Percentiles rank a stretch among this genome's conserved stretches.
These are phyloP conservation scores for Saccharomycopsis javanensis DNA, from an alignment of 805 yeast species.

Conservation along the genomic window DNA sequence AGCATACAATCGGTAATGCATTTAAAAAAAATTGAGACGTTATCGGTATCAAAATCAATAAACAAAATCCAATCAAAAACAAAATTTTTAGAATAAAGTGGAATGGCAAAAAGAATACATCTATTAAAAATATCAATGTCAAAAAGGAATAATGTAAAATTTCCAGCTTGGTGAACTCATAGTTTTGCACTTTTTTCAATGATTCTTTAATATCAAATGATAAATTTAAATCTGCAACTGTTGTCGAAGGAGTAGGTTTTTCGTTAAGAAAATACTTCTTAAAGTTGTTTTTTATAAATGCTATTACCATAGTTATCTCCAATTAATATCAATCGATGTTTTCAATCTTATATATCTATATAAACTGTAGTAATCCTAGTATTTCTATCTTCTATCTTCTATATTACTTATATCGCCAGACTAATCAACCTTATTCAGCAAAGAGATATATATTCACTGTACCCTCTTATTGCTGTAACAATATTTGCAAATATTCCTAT, in stretches of 20 bases:
- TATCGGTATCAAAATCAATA: constrained; percentile 55
- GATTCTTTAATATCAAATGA: constrained; percentile 37
- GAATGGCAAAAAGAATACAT: constrained; percentile 34
- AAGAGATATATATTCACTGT: not conserved
- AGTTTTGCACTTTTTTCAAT: constrained; percentile 33
- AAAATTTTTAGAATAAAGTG: constrained; percentile 31
- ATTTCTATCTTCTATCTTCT: not conserved
- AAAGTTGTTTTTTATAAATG: constrained; percentile 23
- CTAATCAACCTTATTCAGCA: not conserved
- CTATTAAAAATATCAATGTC: constrained; percentile 44
- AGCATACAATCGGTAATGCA: constrained; percentile 74
- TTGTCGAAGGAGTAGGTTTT: constrained; percentile 35
- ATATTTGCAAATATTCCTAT: too few species aligned
- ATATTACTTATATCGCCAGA: not conserved
- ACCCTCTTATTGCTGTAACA: not conserved
- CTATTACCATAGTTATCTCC: not conserved
- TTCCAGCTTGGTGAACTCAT: constrained; percentile 39
- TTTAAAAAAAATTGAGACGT: constrained; percentile 77
- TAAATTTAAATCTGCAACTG: constrained; percentile 41
- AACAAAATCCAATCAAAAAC: constrained; percentile 31
- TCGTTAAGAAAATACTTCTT: constrained; percentile 45
- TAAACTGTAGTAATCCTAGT: too few species aligned
- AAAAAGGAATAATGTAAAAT: constrained; percentile 42
- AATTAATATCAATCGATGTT: not conserved
- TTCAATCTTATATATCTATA: not conserved